Percentiles rank a stretch among this genome's conserved stretches.
Evolutionary conservation across 805 yeast genomes (phyloP).

Genomic region (Candida caryicola): DNA sequence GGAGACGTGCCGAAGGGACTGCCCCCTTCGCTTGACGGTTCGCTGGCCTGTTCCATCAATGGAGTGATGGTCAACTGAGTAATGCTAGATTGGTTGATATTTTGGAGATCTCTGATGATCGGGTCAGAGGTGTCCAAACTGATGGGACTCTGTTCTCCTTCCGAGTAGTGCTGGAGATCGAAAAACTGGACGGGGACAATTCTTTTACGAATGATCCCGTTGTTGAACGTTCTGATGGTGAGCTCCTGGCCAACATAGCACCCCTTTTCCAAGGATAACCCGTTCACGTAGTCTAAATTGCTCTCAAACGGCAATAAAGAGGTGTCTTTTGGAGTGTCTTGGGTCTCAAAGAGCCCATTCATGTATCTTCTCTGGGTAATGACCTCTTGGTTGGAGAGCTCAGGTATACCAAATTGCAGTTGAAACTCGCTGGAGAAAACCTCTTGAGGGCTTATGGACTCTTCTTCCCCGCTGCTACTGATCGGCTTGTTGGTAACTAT

Average conservation of each 20-base stretch:
- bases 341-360: constrained; percentile 39
- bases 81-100: constrained; percentile 11
- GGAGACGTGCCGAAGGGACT: constrained; percentile 35
- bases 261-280: constrained; percentile 85
- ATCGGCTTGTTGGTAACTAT: constrained; percentile 29
- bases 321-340: constrained; percentile 29
- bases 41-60: constrained; percentile 16
- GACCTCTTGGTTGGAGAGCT: constrained; percentile 47
- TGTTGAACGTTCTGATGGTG: constrained; percentile 81
- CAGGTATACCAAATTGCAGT: constrained; percentile 40
- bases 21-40: constrained; percentile 4
- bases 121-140: constrained; percentile 15
- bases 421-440: constrained; percentile 26
- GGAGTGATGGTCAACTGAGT: constrained; percentile 18
- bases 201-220: constrained; percentile 81
- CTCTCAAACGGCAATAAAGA: constrained; percentile 72
- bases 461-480: background rate
- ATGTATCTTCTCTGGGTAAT: constrained; percentile 42
- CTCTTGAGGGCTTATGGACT: constrained; percentile 6
- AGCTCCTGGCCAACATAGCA: constrained; percentile 97
- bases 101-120: constrained; percentile 15
- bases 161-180: constrained; percentile 7
- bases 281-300: constrained; percentile 77
- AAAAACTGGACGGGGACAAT: constrained; percentile 60
- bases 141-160: constrained; percentile 5